Percentiles rank a stretch among this genome's conserved stretches.
Conservation (phyloP, 805 yeast genomes). For the Kodamaea lidongshanica region DNA sequence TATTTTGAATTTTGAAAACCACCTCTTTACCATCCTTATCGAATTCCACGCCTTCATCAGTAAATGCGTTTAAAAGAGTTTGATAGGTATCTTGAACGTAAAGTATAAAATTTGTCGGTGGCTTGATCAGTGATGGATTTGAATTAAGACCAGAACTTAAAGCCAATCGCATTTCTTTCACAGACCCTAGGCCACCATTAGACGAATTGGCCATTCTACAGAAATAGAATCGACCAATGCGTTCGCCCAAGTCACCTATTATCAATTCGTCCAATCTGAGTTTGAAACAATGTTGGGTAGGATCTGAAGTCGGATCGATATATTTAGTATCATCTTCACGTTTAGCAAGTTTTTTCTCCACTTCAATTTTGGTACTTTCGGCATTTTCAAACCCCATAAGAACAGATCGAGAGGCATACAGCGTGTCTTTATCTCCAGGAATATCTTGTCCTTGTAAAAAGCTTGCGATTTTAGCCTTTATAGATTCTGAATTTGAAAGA, state of each 20-base stretch:
- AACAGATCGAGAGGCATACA: constrained; percentile 30
- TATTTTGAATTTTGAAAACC: not conserved
- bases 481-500: constrained; percentile 24
- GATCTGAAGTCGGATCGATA: constrained; percentile 36
- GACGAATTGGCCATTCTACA: constrained; percentile 29
- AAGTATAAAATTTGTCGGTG: constrained; percentile 27
- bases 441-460: constrained; percentile 26
- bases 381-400: constrained; percentile 31
- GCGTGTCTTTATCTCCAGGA: constrained; percentile 35
- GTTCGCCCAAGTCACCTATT: constrained; percentile 36
- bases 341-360: constrained; percentile 25
- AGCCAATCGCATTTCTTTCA: constrained; percentile 27
- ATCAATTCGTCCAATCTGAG: constrained; percentile 31
- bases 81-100: constrained; percentile 38
- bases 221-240: constrained; percentile 35
- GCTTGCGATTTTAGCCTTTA: constrained; percentile 21
- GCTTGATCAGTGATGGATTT: constrained; percentile 3
- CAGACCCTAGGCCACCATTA: constrained; percentile 32
- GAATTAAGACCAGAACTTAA: constrained; percentile 11
- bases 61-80: constrained; percentile 24
- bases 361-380: constrained; percentile 24
- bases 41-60: constrained; percentile 30
- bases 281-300: constrained; percentile 26
- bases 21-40: constrained; percentile 27
- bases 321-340: constrained; percentile 22